Conservation (phyloP, 2,329 filamentous ascomycete species). For the Nothopassalora personata region DNA sequence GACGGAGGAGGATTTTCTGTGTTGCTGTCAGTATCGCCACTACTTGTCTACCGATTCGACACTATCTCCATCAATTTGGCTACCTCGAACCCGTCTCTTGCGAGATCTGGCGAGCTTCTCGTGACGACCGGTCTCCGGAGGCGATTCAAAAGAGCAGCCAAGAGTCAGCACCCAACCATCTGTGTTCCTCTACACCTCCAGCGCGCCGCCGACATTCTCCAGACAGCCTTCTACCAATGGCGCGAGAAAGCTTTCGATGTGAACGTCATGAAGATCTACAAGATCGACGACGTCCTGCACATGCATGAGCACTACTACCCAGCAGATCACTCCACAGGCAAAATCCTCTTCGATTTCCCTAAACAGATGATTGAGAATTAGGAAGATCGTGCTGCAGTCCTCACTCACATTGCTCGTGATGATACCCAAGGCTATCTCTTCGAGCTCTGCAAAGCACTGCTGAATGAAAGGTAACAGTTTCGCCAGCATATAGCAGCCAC, state of each 20-base stretch:
- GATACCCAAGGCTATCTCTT: not conserved
- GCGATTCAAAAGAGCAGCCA: not conserved
- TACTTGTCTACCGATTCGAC: not conserved
- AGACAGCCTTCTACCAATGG: conserved; percentile 9
- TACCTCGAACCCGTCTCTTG: no score
- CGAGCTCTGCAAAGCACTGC: not conserved
- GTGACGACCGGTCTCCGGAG: no score
- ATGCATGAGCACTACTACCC: not conserved
- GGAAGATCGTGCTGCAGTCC: not conserved
- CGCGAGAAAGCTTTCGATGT: conserved; percentile 10
- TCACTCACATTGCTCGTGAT: not conserved
- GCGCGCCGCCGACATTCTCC: conserved; percentile 16
- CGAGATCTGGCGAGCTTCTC: no score
- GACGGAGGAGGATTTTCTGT: not conserved
- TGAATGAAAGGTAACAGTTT: not conserved
- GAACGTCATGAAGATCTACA: not conserved
- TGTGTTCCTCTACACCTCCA: conserved; percentile 3
- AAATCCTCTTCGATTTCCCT: not conserved
- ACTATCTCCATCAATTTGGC: not conserved
- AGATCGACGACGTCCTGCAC: not conserved
- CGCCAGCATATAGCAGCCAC: no score
- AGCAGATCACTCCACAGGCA: not conserved
- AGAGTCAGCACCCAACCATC: not conserved
- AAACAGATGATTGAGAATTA: not conserved
- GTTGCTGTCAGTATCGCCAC: not conserved